These are phyloP conservation scores for Botrytis elliptica DNA, from an alignment of 2,329 filamentous ascomycete genomes.

Conservation along the genomic window DNA sequence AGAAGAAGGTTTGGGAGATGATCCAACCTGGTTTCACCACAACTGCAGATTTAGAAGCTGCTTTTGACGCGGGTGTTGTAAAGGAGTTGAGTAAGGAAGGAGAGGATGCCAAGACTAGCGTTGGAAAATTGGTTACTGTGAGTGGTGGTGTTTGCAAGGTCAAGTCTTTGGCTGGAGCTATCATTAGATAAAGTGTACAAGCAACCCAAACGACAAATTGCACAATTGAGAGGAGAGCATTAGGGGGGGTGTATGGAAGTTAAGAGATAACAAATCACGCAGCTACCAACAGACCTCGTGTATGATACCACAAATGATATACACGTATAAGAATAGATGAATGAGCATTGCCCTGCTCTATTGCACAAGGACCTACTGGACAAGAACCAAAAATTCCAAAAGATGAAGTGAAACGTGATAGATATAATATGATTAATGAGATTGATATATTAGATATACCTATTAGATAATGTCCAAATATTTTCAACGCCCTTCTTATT, in stretches of 20 bases:
- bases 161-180: conserved; percentile 73
- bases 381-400: not conserved
- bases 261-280: not conserved
- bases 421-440: not conserved
- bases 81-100: conserved; percentile 73
- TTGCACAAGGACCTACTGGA: not conserved
- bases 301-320: not conserved
- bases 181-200: conserved; percentile 64
- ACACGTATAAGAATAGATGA: not conserved
- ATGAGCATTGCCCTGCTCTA: not conserved
- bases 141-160: conserved; percentile 81
- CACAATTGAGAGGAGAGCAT: not conserved
- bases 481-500: not conserved
- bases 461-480: not conserved
- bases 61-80: conserved; percentile 77
- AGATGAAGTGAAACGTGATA: not conserved
- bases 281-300: not conserved
- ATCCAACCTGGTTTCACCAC: conserved; percentile 97
- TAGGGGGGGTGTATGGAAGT: not conserved
- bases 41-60: conserved; percentile 75
- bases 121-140: conserved; percentile 71
- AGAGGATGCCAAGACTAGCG: conserved; percentile 44
- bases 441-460: conserved; percentile 1
- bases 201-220: not conserved
- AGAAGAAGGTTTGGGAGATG: conserved; percentile 99